A percentile compares a stretch with the other conserved stretches of the same genome.
Evolutionary conservation across 2,329 filamentous ascomycete species (phyloP).

Genomic region (Penicillium freii): DNA sequence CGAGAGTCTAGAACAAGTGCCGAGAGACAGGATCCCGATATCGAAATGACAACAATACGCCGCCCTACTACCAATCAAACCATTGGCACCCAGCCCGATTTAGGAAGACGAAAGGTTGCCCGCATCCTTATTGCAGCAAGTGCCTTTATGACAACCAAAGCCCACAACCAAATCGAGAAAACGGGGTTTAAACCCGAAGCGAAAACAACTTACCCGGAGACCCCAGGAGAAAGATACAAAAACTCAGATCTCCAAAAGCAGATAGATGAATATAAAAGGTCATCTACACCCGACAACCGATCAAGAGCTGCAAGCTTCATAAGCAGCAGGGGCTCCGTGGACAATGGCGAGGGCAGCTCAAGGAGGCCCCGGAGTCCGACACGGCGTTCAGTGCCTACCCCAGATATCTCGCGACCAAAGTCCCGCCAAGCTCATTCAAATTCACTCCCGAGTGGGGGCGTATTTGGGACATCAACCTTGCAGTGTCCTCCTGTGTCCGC

Average conservation of each 20-base stretch:
- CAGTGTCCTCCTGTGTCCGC: background rate
- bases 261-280: constrained; percentile 41
- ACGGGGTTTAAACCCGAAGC: constrained; percentile 49
- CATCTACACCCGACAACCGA: constrained; percentile 26
- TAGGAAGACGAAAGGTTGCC: constrained; percentile 46
- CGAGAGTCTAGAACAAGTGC: background rate
- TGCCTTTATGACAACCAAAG: constrained; percentile 50
- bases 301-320: constrained; percentile 9
- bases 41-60: background rate
- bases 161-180: constrained; percentile 50
- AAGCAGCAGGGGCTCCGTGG: constrained; percentile 4
- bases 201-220: constrained; percentile 54
- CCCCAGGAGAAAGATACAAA: constrained; percentile 54
- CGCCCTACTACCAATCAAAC: constrained; percentile 5
- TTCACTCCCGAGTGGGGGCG: constrained; percentile 3
- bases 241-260: constrained; percentile 35
- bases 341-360: constrained; percentile 19
- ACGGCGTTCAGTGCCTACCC: constrained; percentile 12
- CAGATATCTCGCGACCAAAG: background rate
- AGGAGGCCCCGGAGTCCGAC: background rate
- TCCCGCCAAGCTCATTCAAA: constrained; percentile 9
- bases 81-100: constrained; percentile 17
- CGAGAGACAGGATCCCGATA: background rate
- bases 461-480: background rate
- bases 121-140: constrained; percentile 45